These are phyloP conservation scores for Catunica adiposa DNA, from an alignment of 2,329 filamentous ascomycete species.

Conservation along the genomic window DNA sequence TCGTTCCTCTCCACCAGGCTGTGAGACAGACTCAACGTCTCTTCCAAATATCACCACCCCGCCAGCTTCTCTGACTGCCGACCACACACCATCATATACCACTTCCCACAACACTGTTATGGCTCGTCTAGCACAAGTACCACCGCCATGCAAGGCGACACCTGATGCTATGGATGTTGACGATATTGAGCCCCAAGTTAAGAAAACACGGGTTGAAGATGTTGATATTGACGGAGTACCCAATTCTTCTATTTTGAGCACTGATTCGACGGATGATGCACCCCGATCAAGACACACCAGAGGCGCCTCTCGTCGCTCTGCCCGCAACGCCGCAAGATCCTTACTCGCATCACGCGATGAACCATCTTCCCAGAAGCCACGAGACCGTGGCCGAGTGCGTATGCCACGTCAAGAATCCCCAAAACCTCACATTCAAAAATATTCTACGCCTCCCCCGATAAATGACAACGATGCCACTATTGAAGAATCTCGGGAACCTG, in stretches of 20 bases:
- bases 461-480: background rate
- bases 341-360: background rate
- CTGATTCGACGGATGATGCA: background rate
- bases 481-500: constrained; percentile 20
- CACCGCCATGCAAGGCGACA: background rate
- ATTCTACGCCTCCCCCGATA: background rate
- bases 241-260: constrained; percentile 3
- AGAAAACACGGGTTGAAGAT: background rate
- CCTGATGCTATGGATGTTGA: constrained; percentile 10
- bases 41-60: background rate
- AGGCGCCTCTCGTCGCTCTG: constrained; percentile 5
- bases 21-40: background rate
- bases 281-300: background rate
- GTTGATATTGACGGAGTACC: background rate
- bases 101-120: background rate
- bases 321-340: background rate
- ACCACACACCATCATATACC: background rate
- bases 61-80: background rate
- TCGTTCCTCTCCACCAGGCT: background rate
- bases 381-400: background rate
- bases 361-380: background rate
- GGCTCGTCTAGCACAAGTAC: constrained; percentile 11
- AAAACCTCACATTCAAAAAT: background rate
- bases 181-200: constrained; percentile 2
- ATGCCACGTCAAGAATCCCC: background rate